These are phyloP conservation scores for Mycena latifolia DNA, from an alignment of 768 basidiomycete genomes.

Conservation along the genomic window DNA sequence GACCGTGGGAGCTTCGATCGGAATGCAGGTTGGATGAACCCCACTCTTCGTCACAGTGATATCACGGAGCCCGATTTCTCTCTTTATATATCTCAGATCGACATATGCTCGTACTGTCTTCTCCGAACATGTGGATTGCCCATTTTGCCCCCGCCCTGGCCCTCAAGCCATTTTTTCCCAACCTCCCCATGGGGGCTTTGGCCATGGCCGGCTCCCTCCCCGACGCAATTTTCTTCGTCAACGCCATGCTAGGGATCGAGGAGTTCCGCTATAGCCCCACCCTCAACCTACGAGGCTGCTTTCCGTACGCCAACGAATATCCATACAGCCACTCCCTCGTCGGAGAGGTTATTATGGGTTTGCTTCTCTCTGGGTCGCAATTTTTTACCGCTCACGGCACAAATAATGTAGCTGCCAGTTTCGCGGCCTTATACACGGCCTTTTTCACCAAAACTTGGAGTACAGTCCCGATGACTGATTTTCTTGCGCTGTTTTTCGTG, in stretches of 20 bases:
- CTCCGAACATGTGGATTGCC: conserved; percentile 21
- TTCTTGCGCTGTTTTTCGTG: conserved; percentile 22
- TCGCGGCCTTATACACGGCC: conserved; percentile 21
- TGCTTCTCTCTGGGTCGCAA: conserved; percentile 18
- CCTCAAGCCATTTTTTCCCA: conserved; percentile 22
- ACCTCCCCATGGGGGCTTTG: conserved; percentile 17
- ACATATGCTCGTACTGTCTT: conserved; percentile 13
- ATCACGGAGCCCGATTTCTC: conserved; percentile 19
- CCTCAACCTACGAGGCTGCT: conserved; percentile 17
- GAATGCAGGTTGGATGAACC: conserved; percentile 19
- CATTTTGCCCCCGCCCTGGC: conserved; percentile 21
- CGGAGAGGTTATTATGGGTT: conserved; percentile 21
- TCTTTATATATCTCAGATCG: conserved; percentile 17
- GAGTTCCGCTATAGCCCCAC: conserved; percentile 23
- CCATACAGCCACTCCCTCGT: conserved; percentile 23
- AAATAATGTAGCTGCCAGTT: conserved; percentile 21
- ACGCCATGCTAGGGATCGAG: conserved; percentile 20
- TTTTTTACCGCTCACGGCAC: conserved; percentile 20
- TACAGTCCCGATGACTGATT: conserved; percentile 20
- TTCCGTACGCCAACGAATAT: conserved; percentile 21
- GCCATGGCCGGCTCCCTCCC: conserved; percentile 20
- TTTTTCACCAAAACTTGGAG: conserved; percentile 21
- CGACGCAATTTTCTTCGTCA: conserved; percentile 18
- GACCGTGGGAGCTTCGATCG: conserved; percentile 9
- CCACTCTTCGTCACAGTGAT: conserved; percentile 21